Evolutionary conservation across 1,139 yeast species (phyloP), one percentile per base, ranked within the genome.

Genomic region (Saccharomycopsis hybrid): DNA sequence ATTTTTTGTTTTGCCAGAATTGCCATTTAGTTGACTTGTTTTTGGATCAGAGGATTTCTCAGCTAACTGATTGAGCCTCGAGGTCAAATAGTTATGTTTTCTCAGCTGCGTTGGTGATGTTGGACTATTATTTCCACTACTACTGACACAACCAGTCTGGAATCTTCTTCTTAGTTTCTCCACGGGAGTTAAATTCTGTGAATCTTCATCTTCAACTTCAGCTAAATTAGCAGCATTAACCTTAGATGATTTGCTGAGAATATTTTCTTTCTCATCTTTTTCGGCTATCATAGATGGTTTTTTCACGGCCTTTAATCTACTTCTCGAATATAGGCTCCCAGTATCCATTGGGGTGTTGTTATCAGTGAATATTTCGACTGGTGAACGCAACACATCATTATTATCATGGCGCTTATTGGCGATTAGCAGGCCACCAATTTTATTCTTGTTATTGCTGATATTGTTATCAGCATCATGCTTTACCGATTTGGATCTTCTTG

Each of bases 101-200:
- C n/a, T n/a, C n/a, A n/a, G n/a, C 9, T 31, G 33, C 5, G 33
- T 9, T 13, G 39, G 39, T 24, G n/a, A 13, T 5, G 18, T 8
- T 9, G 39, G 39, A 31, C 33, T 31, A 9, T 5, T 31, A 31
- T 31, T 9, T 31, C 33, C 32, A 25, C 8, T 5, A 27, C 44
- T 7, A n/a, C n/a, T n/a, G n/a, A n/a, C n/a, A n/a, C n/a, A n/a
- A n/a, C n/a, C n/a, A n/a, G n/a, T n/a, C n/a, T n/a, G n/a, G 42
- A 25, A 31, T 3, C 31, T 27, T 29, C 35, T 35, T 29, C 29
- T 24, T 13, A 25, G 8, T 36, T 35, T 47, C 35, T 47, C 46
- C 11, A 47, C 36, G 2, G 46, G 49, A 4, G 49, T 47, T 13
- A 47, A 43, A 36, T 42, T 46, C 13, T 36, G 13, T n/a, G n/a